Percentiles rank a stretch among this genome's conserved stretches.
Evolutionary conservation across 2,329 filamentous ascomycete species (phyloP).

Genomic region (Trichoderma lentiforme): DNA sequence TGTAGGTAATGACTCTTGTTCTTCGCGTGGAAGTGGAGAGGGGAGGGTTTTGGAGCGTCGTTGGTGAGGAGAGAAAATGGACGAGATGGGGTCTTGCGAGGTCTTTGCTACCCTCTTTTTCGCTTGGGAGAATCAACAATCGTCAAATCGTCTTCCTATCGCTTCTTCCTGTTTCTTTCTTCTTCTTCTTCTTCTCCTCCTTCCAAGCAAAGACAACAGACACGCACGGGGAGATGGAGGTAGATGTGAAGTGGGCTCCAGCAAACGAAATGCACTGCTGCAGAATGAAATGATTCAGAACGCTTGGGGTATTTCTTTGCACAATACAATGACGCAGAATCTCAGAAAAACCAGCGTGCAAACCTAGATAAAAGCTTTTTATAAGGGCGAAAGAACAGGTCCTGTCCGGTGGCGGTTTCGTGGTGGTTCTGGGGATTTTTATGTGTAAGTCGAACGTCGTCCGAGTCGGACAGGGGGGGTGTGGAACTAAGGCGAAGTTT

Average conservation of each 20-base stretch:
- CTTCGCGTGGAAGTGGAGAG: slow-evolving; percentile 7
- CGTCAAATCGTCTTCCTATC: background rate
- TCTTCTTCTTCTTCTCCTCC: background rate
- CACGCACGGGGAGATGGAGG: background rate
- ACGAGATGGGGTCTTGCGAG: background rate
- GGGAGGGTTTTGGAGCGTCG: background rate
- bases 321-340: background rate
- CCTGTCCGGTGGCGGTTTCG: slow-evolving; percentile 11
- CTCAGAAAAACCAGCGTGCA: background rate
- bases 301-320: background rate
- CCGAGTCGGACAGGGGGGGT: slow-evolving; percentile 13
- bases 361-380: background rate
- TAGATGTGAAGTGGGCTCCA: background rate
- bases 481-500: slow-evolving; percentile 9
- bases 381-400: background rate
- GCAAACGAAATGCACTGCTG: background rate
- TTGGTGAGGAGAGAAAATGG: background rate
- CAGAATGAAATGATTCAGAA: background rate
- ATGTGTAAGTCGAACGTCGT: slow-evolving; percentile 15
- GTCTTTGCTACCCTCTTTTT: background rate
- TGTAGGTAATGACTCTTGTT: slow-evolving; percentile 16
- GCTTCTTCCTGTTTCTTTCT: background rate
- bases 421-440: slow-evolving; percentile 18
- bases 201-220: background rate
- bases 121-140: background rate